Conservation (phyloP, 768 basidiomycete species). For the Lyophyllum semitale region DNA sequence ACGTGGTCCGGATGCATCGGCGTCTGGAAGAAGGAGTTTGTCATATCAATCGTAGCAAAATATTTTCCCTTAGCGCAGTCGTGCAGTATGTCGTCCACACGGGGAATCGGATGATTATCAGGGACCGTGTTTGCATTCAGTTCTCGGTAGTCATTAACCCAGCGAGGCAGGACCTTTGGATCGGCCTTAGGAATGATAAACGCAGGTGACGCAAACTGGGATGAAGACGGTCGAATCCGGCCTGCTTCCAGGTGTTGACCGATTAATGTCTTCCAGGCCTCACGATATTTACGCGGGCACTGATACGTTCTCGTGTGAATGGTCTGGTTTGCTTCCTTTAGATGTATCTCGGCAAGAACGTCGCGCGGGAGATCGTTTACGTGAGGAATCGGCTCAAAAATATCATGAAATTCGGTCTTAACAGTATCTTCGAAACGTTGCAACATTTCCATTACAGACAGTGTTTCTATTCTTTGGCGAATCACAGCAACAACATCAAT, state of each 20-base stretch:
- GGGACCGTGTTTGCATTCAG: slow-evolving; percentile 32
- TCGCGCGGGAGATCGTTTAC: no score
- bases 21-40: slow-evolving; percentile 19
- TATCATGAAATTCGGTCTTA: slow-evolving; percentile 15
- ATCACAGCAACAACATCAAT: background rate
- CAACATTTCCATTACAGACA: background rate
- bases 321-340: slow-evolving; percentile 26
- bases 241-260: slow-evolving; percentile 34
- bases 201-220: slow-evolving; percentile 30
- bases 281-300: slow-evolving; percentile 32
- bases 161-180: slow-evolving; percentile 25
- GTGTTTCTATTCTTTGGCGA: background rate
- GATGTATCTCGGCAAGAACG: no score
- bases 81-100: background rate
- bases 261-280: slow-evolving; percentile 32
- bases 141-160: slow-evolving; percentile 35
- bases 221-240: slow-evolving; percentile 26
- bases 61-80: slow-evolving; percentile 26
- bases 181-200: slow-evolving; percentile 41
- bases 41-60: slow-evolving; percentile 37
- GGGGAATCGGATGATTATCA: slow-evolving; percentile 15
- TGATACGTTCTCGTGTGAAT: slow-evolving; percentile 28
- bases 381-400: slow-evolving; percentile 31
- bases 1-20: slow-evolving; percentile 28
- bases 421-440: background rate